Percentiles rank a stretch among this genome's conserved stretches.
Evolutionary conservation across 1,139 yeast species (phyloP).

Genomic region (Candida pseudoviswanathii): DNA sequence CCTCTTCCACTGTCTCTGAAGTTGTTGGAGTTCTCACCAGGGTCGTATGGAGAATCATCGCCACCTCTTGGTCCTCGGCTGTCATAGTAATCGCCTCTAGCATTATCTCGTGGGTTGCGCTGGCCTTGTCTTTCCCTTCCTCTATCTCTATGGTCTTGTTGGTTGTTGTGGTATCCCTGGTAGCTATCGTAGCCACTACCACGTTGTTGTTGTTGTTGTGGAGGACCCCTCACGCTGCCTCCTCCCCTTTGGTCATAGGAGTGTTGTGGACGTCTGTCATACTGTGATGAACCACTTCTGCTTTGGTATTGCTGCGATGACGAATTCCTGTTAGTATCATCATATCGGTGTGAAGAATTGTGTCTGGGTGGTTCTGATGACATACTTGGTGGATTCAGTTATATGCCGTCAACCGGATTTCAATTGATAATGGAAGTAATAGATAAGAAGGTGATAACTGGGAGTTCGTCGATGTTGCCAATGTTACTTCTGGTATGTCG

Average conservation of each 20-base stretch:
- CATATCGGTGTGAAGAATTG: conserved; percentile 10
- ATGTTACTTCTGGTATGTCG: neutral
- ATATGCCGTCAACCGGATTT: neutral
- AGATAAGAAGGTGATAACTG: too few species aligned
- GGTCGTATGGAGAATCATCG: neutral
- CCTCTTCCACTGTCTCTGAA: neutral
- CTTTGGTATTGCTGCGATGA: conserved; percentile 6
- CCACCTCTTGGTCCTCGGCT: conserved; percentile 4
- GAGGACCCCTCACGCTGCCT: neutral
- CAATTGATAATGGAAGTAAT: neutral
- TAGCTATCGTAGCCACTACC: neutral
- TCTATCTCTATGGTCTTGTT: conserved; percentile 16
- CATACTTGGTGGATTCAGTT: conserved; percentile 10
- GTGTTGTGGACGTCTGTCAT: neutral
- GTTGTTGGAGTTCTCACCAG: neutral
- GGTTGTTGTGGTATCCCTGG: neutral
- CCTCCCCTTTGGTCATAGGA: neutral
- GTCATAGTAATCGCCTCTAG: neutral
- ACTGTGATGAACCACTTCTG: neutral
- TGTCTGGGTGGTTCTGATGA: conserved; percentile 8
- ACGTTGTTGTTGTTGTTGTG: neutral
- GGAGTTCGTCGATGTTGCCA: neutral
- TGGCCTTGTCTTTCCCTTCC: conserved; percentile 14
- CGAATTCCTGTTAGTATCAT: conserved; percentile 12
- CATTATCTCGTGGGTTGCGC: neutral